Percentiles rank a stretch among this genome's conserved stretches.
Evolutionary conservation across 495 filamentous ascomycete species (phyloP).

Genomic region (Halenospora varia): DNA sequence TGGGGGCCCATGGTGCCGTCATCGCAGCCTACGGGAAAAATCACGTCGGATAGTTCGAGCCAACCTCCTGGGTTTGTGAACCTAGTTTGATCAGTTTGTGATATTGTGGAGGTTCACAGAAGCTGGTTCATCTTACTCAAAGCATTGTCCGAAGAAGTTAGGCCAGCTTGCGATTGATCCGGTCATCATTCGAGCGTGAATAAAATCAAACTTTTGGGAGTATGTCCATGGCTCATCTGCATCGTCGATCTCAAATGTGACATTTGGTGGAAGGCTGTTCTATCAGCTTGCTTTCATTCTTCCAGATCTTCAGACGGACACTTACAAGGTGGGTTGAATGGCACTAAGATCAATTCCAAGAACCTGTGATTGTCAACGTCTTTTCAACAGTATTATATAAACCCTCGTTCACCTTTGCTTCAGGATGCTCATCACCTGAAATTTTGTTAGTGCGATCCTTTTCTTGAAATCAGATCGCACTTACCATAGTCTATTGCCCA

Average conservation of each 20-base stretch:
- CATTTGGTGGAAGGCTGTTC: conserved; percentile 45
- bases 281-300: background rate
- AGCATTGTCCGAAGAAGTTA: conserved; percentile 10
- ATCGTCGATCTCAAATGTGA: conserved; percentile 49
- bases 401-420: background rate
- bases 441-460: conserved; percentile 4
- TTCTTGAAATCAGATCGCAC: too few species aligned
- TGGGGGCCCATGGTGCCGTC: conserved; percentile 15
- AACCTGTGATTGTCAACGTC: conserved; percentile 16
- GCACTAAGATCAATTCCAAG: conserved; percentile 50
- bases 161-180: conserved; percentile 4
- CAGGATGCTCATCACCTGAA: conserved; percentile 19
- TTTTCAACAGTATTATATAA: background rate
- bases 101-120: background rate
- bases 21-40: conserved; percentile 14
- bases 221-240: conserved; percentile 52
- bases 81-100: background rate
- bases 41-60: conserved; percentile 35
- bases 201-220: conserved; percentile 45
- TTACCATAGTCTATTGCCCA: conserved; percentile 47
- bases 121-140: background rate
- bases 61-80: conserved; percentile 37
- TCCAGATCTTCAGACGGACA: background rate
- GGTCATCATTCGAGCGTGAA: conserved; percentile 47
- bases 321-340: conserved; percentile 37